Evolutionary conservation across 2,329 filamentous ascomycete genomes (phyloP).

Genomic region (Fonsecaea monophora): DNA sequence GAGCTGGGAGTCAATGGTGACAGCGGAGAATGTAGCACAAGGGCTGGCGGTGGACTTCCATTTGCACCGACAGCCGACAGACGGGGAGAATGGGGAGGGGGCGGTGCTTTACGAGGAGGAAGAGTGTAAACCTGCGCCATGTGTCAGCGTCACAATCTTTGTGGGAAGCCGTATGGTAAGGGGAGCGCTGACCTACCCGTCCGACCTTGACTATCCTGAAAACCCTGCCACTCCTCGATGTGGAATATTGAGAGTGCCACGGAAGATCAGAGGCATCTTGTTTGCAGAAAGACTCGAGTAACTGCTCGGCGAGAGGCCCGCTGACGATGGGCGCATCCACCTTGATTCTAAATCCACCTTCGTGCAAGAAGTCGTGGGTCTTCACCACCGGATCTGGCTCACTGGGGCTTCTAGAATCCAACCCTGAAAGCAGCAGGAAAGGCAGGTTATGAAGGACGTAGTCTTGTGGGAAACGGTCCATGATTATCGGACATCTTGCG

Average conservation of each 20-base stretch:
- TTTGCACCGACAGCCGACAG: constrained; percentile 54
- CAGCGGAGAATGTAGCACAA: constrained; percentile 83
- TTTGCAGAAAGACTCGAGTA: constrained; percentile 70
- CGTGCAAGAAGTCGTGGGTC: constrained; percentile 58
- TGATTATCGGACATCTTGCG: constrained; percentile 39
- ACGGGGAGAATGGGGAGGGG: constrained; percentile 59
- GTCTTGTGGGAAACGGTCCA: constrained; percentile 61
- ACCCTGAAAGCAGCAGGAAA: constrained; percentile 79
- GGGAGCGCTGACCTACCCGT: constrained; percentile 70
- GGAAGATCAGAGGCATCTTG: constrained; percentile 69
- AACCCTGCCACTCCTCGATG: constrained; percentile 57
- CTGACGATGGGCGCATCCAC: constrained; percentile 74
- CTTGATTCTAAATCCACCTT: constrained; percentile 67
- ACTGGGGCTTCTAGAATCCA: constrained; percentile 56
- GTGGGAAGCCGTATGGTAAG: background rate
- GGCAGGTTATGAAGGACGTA: constrained; percentile 89
- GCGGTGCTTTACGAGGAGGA: constrained; percentile 68
- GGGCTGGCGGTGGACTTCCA: constrained; percentile 56
- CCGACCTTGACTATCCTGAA: constrained; percentile 77
- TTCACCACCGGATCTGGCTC: constrained; percentile 45
- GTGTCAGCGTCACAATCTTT: constrained; percentile 32
- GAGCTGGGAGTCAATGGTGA: constrained; percentile 88
- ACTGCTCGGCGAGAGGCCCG: constrained; percentile 67
- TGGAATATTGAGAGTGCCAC: constrained; percentile 68
- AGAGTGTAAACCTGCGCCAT: constrained; percentile 58